Evolutionary conservation across 2,329 filamentous ascomycete species (phyloP), one percentile per base, ranked within the genome.

Genomic region (Bipolaris cookei): DNA sequence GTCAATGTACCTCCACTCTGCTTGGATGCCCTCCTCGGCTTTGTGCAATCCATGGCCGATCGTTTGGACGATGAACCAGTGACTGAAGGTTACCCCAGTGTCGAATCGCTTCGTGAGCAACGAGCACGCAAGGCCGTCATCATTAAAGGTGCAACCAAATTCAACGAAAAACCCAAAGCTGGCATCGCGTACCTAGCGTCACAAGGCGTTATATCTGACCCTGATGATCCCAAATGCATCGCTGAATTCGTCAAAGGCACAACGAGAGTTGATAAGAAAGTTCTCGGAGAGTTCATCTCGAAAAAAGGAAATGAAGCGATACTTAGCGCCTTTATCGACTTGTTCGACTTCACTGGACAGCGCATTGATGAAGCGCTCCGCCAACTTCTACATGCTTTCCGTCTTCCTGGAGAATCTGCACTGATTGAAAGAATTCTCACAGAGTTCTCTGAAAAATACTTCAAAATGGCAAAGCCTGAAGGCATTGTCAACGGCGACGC

Each of bases 1-100:
- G 97, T 94, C 4, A 99, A 96, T 72, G 96, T 99, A 1, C 95
- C 95, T 14, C 95, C 95, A 0, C 81, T 99, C 2, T 99, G 95
- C 69, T 82, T 99, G 20, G 95, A 99, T 78, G 92, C 95, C 8
- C 81, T 99, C 10, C 82, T 99, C 21, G 89, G 92, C 14, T 98
- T 93, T 68, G 86, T 99, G 32, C 93, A 97, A 71, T 97, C 92
- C 64, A 89, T 99, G 63, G 90, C 92, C 1, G 92, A 97, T 73
- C 86, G 95, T 53, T 79, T 98, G 16, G 86, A 96, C 48, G 86
- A 95, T 51, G 80, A 86, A 23, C 86, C 90, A 0, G 74, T 79
- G 2, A 80, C 78, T 10, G 86, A 89, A 51, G 87, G 86, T 0
- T 87, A 89, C 63, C 90, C 90, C 0, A 85, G 91, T 51, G 82